Evolutionary conservation across 169 alveolate genomes (phyloP).

Genomic region (Ichthyophthirius multifiliis): DNA sequence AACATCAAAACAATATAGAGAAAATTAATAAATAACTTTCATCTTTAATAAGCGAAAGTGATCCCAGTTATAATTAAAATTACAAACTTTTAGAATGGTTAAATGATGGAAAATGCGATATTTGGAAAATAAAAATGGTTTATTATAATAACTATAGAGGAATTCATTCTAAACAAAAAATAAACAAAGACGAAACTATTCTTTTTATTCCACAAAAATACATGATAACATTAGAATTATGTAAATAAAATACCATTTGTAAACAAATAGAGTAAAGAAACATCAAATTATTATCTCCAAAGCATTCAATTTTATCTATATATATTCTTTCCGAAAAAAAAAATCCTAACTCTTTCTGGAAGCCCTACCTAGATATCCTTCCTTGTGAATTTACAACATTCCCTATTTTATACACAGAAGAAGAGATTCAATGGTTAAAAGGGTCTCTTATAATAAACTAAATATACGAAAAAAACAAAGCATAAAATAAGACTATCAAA

Average conservation of each 20-base stretch:
- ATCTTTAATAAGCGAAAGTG: neutral
- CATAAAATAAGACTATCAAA: constrained; percentile 66
- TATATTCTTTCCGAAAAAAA: constrained; percentile 64
- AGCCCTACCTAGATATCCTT: constrained; percentile 71
- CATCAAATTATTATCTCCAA: constrained; percentile 71
- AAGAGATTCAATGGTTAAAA: constrained; percentile 74
- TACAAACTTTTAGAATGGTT: constrained; percentile 45
- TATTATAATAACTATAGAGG: constrained; percentile 65
- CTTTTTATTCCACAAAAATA: constrained; percentile 55
- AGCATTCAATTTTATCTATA: constrained; percentile 72
- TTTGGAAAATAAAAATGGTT: constrained; percentile 56
- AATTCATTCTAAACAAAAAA: constrained; percentile 28
- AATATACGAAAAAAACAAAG: constrained; percentile 62
- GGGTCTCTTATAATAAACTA: constrained; percentile 76
- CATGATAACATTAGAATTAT: constrained; percentile 78
- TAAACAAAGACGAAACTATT: constrained; percentile 48
- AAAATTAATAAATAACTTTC: too few species aligned
- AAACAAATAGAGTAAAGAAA: constrained; percentile 49
- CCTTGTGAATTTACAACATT: constrained; percentile 65
- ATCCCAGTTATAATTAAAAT: neutral
- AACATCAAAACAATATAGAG: too few species aligned
- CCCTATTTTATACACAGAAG: constrained; percentile 78
- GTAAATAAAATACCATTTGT: constrained; percentile 58
- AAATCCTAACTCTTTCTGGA: constrained; percentile 52
- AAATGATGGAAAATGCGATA: constrained; percentile 41